Conservation (phyloP, 2,329 filamentous ascomycete species). For the Pezicula carpinea region DNA sequence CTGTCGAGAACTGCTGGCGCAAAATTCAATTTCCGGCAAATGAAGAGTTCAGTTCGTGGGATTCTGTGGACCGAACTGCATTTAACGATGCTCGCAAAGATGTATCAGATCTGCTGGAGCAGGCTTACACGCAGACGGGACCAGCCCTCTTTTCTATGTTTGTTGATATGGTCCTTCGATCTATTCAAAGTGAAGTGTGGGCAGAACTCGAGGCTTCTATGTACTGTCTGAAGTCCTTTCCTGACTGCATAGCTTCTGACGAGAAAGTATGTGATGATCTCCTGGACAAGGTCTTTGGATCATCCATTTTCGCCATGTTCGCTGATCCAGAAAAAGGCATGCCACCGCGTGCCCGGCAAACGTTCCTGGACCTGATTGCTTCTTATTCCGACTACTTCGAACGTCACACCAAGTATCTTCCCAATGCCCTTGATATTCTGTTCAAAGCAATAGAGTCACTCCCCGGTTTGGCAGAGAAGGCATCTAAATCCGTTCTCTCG, state of each 20-base stretch:
- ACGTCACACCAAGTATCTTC: constrained; percentile 60
- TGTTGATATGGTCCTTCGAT: constrained; percentile 47
- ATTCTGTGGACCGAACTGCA: constrained; percentile 59
- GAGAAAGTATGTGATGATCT: constrained; percentile 49
- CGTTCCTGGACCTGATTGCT: constrained; percentile 66
- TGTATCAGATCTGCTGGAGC: constrained; percentile 72
- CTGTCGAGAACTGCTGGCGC: constrained; percentile 60
- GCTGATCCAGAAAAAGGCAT: constrained; percentile 45
- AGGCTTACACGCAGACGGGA: constrained; percentile 60
- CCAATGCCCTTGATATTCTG: constrained; percentile 67
- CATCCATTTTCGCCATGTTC: constrained; percentile 52
- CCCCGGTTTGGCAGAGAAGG: constrained; percentile 56
- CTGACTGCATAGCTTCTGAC: constrained; percentile 60
- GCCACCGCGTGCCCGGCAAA: constrained; percentile 60
- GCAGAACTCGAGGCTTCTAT: constrained; percentile 55
- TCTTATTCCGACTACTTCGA: constrained; percentile 75
- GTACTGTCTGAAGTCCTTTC: constrained; percentile 61
- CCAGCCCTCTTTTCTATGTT: constrained; percentile 52
- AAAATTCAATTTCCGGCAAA: constrained; percentile 60
- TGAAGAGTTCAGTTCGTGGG: constrained; percentile 59
- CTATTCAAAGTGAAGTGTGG: constrained; percentile 47
- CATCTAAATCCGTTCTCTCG: constrained; percentile 68
- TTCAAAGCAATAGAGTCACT: constrained; percentile 62
- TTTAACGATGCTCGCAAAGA: constrained; percentile 74
- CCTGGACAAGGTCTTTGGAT: constrained; percentile 57